Evolutionary conservation across 2,329 filamentous ascomycete species (phyloP), one percentile per base, ranked within the genome.

Genomic region (Phoma sp.): DNA sequence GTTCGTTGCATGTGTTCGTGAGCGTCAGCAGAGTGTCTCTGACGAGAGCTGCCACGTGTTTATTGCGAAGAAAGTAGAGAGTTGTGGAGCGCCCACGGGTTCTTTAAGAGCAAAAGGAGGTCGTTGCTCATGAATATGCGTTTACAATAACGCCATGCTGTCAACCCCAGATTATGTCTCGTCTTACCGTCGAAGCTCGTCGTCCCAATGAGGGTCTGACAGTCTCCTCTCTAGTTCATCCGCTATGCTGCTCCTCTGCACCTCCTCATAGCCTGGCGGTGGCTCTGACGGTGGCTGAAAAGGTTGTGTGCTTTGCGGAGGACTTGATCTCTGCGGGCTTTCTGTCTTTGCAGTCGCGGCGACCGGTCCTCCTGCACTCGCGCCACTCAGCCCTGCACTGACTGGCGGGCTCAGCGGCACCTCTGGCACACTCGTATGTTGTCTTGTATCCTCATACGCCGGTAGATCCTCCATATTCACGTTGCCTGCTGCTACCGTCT

Each of bases 181-280:
- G 13, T 32, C 21, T 43, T 39, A 55, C 24, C 52, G 43, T 53
- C 43, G 29, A n/a, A 46, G 32, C 41, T 65, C 59, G 54, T 64
- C 58, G 17, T 63, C 60, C 55, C 75, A 55, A 7, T 55, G 70
- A 43, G 52, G 52, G 22, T 55, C 52, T 9, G 52, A 55, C 54
- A 77, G 61, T 57, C 75, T 69, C 60, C 77, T 68, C 70, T 94
- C 90, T 38, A 91, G 81, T 63, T 90, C 90, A 58, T 89, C 84
- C 40, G 88, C 88, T 62, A 93, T 82, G 57, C 89, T 90, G 64
- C 91, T 86, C 71, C 92, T 87, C 75, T 97, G 94, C 25, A 91
- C 90, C 74, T 96, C 92, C 68, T 97, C 92, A 71, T 98, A 98
- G 32, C 87, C 90, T 44, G 94, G 94, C 43, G 94, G 94, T 5